Evolutionary conservation across 371 early-diverging fungal genomes (phyloP).

Genomic region (Capillidium heterosporum): DNA sequence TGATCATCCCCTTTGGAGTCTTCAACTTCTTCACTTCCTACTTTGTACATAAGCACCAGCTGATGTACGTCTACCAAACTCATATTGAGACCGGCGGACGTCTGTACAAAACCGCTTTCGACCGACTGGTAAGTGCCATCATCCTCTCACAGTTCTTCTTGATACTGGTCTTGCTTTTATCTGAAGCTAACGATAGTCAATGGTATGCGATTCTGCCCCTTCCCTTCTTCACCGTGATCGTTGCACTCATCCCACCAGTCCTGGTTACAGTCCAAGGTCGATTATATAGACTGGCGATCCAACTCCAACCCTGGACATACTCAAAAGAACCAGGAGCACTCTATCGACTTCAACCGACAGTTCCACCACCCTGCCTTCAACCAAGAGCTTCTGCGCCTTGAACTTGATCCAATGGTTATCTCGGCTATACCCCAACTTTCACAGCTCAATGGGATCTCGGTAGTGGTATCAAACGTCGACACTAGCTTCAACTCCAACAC

Average conservation of each 20-base stretch:
- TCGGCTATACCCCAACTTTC: not conserved
- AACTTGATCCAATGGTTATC: not conserved
- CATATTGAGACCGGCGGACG: constrained; percentile 5
- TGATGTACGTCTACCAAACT: constrained; percentile 8
- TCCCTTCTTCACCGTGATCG: not conserved
- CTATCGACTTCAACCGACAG: not conserved
- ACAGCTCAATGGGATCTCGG: not conserved
- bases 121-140: not conserved
- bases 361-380: constrained; percentile 1
- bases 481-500: too few species aligned
- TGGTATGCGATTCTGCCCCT: constrained; percentile 2
- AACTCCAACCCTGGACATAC: not conserved
- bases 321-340: not conserved
- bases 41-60: constrained; percentile 7
- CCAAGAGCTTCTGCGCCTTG: not conserved
- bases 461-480: too few species aligned
- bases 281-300: not conserved
- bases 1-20: constrained; percentile 5
- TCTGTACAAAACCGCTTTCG: constrained; percentile 5
- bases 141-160: constrained; percentile 5
- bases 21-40: constrained; percentile 1
- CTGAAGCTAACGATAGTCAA: not conserved
- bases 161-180: constrained; percentile 3
- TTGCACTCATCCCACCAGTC: not conserved
- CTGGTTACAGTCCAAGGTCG: not conserved